Base-by-base conservation (phyloP, 768 basidiomycete species). In the Nevesoporus exiguus region DNA sequence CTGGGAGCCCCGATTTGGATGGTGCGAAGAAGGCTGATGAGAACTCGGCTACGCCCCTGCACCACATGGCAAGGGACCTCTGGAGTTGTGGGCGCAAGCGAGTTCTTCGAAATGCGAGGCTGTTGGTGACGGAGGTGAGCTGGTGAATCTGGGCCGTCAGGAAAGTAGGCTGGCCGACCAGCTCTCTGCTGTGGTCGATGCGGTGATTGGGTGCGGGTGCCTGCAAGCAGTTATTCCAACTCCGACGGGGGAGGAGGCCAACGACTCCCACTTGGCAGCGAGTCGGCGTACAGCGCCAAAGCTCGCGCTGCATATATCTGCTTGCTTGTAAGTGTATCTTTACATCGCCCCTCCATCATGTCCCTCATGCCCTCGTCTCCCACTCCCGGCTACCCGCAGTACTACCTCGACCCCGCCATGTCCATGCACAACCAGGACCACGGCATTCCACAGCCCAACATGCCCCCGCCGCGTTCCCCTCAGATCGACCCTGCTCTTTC, bases 401-500 rank as follows among this genome's bases (percentile, higher is more conserved):
- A 49, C 33, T 52, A 56, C 57, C 45, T 52, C 47, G 44, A 58
- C 51, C 56, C 77, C 60, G 62, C 69, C 54, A 70, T 76, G 68
- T 66, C 74, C 58, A 70, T 70, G 57, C 77, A 73, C 52, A 75
- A 74, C 57, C 75, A 78, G 49, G 76, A 77, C 55, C 79, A 79
- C 55, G 57, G 56, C 60, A 56, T 72, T 51, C 66, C 71, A 61
- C 69, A 71, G 63, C 61, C 67, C 36, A 71, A 64, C 70, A 73
- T 73, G 72, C 70, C 61, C 56, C 71, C 71, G 53, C 79, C 84
- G 52, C 78, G 80, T 49, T 83, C 85, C 24, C 80, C 84, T 0
- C 75, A 84, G 40, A 85, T 89, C 50, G 86, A 90, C 70, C 88
- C 88, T 21, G 73, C 86, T 5, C 76, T 90, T 7, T 75, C 84